A percentile compares a stretch with the other conserved stretches of the same genome.
Evolutionary conservation across 257 asterid species (phyloP).

Genomic region (Agastache rugosa): DNA sequence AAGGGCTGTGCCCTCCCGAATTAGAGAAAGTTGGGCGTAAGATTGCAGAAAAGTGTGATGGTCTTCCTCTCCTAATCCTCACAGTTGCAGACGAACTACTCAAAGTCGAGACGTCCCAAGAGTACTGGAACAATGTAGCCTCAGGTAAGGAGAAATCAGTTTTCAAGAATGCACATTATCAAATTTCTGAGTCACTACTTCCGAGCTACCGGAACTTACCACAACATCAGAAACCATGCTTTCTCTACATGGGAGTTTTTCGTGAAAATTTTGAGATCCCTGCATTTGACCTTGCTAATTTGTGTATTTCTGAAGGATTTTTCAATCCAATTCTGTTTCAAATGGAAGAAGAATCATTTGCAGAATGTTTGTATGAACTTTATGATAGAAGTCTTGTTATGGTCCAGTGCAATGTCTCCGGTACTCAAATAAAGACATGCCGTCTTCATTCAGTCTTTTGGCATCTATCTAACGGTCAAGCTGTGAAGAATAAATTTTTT

Average conservation of each 20-base stretch:
- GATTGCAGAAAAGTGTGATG: neutral
- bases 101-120: neutral
- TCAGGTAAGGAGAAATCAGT: neutral
- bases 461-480: neutral
- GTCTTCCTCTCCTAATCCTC: neutral
- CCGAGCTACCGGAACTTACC: neutral
- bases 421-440: neutral
- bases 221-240: neutral
- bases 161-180: neutral
- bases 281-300: too few species aligned
- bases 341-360: neutral
- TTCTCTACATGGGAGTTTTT: neutral
- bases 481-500: neutral
- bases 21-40: neutral
- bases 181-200: neutral
- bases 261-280: neutral
- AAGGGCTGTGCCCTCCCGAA: neutral
- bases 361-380: constrained; percentile 9
- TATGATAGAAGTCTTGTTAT: constrained; percentile 16
- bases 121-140: neutral
- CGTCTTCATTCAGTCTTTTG: neutral
- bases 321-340: neutral
- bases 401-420: neutral
- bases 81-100: neutral
- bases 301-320: neutral